Evolutionary conservation across 768 basidiomycete genomes (phyloP).

Genomic region (Dioszegia crocea): DNA sequence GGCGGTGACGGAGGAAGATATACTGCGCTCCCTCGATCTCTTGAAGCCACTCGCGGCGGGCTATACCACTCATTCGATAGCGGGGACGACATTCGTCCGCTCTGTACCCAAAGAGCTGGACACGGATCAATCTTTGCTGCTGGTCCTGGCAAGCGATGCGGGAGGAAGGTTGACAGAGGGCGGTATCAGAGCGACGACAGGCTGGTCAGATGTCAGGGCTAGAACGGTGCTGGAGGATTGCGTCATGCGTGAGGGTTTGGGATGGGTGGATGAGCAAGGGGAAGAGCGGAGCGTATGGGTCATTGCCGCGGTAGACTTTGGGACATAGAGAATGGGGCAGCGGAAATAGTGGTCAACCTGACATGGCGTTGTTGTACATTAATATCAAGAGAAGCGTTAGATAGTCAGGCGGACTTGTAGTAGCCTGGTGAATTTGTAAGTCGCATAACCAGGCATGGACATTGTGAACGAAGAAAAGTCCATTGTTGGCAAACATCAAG

Average conservation of each 20-base stretch:
- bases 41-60: slow-evolving; percentile 86
- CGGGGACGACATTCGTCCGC: slow-evolving; percentile 53
- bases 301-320: slow-evolving; percentile 82
- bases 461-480: no score
- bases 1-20: slow-evolving; percentile 76
- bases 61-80: slow-evolving; percentile 73
- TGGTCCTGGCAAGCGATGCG: slow-evolving; percentile 56
- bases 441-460: no score
- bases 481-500: no score
- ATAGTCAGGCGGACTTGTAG: no score
- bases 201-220: slow-evolving; percentile 76
- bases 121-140: slow-evolving; percentile 75
- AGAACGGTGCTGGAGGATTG: slow-evolving; percentile 79
- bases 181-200: slow-evolving; percentile 57
- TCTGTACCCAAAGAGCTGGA: slow-evolving; percentile 88
- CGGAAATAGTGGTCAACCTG: no score
- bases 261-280: slow-evolving; percentile 76
- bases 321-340: slow-evolving; percentile 41
- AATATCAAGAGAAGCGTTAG: no score
- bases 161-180: slow-evolving; percentile 66
- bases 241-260: slow-evolving; percentile 81
- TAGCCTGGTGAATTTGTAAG: no score
- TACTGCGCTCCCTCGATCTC: slow-evolving; percentile 75
- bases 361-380: no score
- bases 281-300: slow-evolving; percentile 70